Percentiles rank a stretch among this genome's conserved stretches.
These are phyloP conservation scores for Cystofilobasidium bisporidii DNA, from an alignment of 768 basidiomycete genomes.

Conservation along the genomic window DNA sequence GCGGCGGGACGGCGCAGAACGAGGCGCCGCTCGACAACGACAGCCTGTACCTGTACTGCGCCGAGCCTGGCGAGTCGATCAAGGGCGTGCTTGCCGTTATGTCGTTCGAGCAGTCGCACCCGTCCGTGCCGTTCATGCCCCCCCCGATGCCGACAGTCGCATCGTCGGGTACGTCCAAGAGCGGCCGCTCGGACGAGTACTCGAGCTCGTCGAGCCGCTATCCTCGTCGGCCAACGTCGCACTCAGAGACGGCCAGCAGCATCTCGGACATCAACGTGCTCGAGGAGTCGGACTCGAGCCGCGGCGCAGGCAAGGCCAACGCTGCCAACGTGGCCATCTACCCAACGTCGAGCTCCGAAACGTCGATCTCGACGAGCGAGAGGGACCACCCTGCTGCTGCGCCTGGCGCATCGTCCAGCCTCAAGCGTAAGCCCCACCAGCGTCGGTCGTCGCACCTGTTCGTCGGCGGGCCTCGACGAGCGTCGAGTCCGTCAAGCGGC, in stretches of 20 bases:
- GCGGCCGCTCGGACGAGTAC: constrained; percentile 52
- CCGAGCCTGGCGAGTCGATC: constrained; percentile 59
- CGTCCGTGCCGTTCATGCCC: constrained; percentile 57
- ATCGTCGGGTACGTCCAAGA: constrained; percentile 59
- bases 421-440: constrained; percentile 4
- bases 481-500: not conserved
- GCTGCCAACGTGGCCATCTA: no score
- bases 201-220: constrained; percentile 53
- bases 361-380: constrained; percentile 4
- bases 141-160: constrained; percentile 43
- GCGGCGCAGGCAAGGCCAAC: no score
- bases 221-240: constrained; percentile 33
- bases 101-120: constrained; percentile 42
- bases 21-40: constrained; percentile 65
- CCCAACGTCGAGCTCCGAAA: constrained; percentile 13
- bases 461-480: not conserved
- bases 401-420: not conserved
- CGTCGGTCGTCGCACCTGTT: constrained; percentile 6
- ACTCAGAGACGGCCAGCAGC: constrained; percentile 21
- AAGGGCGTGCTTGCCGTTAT: constrained; percentile 72
- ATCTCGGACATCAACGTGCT: constrained; percentile 10
- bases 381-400: not conserved
- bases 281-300: no score
- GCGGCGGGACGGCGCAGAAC: constrained; percentile 44
- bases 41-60: constrained; percentile 60